A percentile compares a stretch with the other conserved stretches of the same genome.
phyloP scores from a whole-genome alignment of 345 rosid genomes.

The Aquilaria yunnanensis region DNA sequence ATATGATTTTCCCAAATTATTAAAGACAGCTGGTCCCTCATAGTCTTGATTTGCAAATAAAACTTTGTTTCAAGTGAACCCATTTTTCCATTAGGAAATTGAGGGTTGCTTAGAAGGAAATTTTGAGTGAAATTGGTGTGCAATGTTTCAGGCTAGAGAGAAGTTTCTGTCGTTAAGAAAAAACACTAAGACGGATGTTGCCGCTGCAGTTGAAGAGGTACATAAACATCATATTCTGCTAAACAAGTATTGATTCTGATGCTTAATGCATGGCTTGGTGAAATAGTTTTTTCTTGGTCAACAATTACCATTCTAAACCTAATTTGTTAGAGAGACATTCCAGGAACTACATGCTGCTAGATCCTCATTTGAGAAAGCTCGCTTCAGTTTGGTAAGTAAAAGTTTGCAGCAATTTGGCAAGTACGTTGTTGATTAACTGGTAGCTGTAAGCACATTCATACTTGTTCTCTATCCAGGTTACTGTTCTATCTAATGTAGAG shows the following conservation, averaged over 20 bases:
- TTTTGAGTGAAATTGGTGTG: too few relatives aligned
- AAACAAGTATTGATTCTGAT: slow-evolving; percentile 2
- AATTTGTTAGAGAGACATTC: slow-evolving; percentile 45
- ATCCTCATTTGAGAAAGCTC: slow-evolving; percentile 62
- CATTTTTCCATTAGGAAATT: too few relatives aligned
- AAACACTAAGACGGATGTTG: slow-evolving; percentile 63
- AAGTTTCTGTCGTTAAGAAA: slow-evolving; percentile 72
- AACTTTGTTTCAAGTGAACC: too few relatives aligned
- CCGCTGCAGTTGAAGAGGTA: slow-evolving; percentile 70
- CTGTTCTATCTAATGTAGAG: slow-evolving; percentile 58
- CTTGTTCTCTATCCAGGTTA: slow-evolving; percentile 36
- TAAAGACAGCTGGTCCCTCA: too few relatives aligned
- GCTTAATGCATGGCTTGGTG: slow-evolving; percentile 8
- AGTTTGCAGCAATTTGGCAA: slow-evolving; percentile 2
- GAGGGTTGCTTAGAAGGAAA: too few relatives aligned
- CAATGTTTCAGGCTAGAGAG: slow-evolving; percentile 55
- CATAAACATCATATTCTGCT: slow-evolving; percentile 11
- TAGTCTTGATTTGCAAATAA: too few relatives aligned
- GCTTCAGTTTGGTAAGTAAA: slow-evolving; percentile 54
- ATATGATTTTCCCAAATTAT: too few relatives aligned
- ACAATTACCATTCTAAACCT: slow-evolving; percentile 27
- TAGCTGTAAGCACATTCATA: slow-evolving; percentile 1
- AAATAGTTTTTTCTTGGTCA: slow-evolving; percentile 16
- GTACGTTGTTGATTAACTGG: not conserved
- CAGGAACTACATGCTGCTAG: slow-evolving; percentile 68